Percentiles rank a stretch among this genome's conserved stretches.
phyloP scores from a whole-genome alignment of 1,284 basidiomycete genomes.

The Trichosporon sp. region DNA sequence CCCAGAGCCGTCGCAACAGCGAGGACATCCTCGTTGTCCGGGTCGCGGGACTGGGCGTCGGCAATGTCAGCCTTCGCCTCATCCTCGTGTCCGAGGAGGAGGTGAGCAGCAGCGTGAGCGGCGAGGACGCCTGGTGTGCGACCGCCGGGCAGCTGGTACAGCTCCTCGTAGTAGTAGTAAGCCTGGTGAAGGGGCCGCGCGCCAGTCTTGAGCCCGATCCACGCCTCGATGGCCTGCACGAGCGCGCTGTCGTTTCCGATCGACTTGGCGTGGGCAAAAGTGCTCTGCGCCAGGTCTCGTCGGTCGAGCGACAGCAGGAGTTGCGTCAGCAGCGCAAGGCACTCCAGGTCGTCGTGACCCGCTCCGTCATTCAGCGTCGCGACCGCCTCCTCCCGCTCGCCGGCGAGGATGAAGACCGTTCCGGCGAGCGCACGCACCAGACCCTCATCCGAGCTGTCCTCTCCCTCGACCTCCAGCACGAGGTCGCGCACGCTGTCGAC shows the following conservation, averaged over 20 bases:
- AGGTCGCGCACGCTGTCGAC: constrained; percentile 64
- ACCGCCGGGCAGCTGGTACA: constrained; percentile 77
- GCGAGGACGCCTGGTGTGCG: constrained; percentile 64
- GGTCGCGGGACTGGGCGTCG: constrained; percentile 57
- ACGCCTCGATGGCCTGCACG: constrained; percentile 81
- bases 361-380: constrained; percentile 70
- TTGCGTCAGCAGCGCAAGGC: constrained; percentile 72
- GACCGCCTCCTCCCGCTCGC: constrained; percentile 82
- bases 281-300: constrained; percentile 75
- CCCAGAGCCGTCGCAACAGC: constrained; percentile 66
- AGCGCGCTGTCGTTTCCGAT: constrained; percentile 85
- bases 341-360: constrained; percentile 72
- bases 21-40: constrained; percentile 60
- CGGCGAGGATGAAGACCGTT: constrained; percentile 73
- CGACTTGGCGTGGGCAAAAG: constrained; percentile 70
- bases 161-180: constrained; percentile 86
- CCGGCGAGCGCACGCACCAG: constrained; percentile 71
- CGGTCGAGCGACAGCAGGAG: constrained; percentile 79
- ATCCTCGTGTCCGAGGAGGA: constrained; percentile 69
- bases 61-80: constrained; percentile 79
- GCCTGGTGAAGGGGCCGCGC: constrained; percentile 53
- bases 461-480: constrained; percentile 71
- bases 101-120: constrained; percentile 74
- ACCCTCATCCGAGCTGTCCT: constrained; percentile 60
- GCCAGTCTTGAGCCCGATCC: constrained; percentile 68